Conservation (phyloP, 202 grass and related monocot genomes). For the Carex arenaria region DNA sequence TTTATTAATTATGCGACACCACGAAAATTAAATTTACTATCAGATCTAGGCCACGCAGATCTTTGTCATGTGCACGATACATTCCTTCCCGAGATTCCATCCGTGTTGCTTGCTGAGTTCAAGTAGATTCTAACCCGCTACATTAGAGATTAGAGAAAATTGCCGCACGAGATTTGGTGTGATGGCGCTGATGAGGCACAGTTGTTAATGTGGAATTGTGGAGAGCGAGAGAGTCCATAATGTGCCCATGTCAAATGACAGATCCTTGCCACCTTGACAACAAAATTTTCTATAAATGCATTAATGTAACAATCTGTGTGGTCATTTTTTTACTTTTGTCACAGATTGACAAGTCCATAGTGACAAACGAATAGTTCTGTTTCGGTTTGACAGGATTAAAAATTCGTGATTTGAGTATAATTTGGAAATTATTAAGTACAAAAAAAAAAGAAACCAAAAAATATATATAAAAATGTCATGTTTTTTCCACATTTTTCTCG, state of each 20-base stretch:
- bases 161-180: not conserved
- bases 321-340: not conserved
- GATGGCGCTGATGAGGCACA: not conserved
- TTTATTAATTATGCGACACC: not conserved
- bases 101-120: not conserved
- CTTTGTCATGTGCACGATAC: not conserved
- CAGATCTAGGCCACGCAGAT: not conserved
- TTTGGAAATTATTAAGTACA: too few species aligned
- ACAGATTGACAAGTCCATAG: not conserved
- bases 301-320: not conserved
- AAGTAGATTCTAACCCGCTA: not conserved
- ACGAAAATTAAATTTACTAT: conserved; percentile 13
- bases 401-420: too few species aligned
- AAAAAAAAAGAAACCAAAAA: too few species aligned
- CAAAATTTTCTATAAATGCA: not conserved
- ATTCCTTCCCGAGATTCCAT: not conserved
- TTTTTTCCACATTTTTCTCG: too few species aligned
- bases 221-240: not conserved
- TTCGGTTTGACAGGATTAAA: too few species aligned
- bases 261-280: not conserved
- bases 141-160: not conserved
- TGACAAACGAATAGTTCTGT: too few species aligned
- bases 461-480: too few species aligned
- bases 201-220: not conserved
- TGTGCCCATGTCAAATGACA: not conserved